Conservation (phyloP, 345 rosid species). For the Citrus glauca region DNA sequence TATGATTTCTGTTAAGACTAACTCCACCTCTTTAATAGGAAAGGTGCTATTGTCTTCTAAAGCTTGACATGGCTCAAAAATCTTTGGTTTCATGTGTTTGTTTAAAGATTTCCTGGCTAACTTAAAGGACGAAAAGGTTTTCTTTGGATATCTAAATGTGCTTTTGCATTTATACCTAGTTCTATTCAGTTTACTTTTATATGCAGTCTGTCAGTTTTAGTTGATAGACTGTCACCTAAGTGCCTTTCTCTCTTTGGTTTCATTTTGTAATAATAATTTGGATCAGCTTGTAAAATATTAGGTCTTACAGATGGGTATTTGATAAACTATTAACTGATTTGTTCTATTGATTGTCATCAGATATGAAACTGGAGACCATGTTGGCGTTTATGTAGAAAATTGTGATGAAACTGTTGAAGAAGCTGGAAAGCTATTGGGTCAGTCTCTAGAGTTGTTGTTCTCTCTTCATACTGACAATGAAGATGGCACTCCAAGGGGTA, state of each 20-base stretch:
- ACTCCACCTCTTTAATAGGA: neutral
- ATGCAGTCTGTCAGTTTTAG: neutral
- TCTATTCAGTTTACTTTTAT: too few species aligned
- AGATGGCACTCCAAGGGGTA: slow-evolving; percentile 68
- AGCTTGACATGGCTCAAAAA: neutral
- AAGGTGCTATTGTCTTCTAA: neutral
- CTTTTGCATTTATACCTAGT: neutral
- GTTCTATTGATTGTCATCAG: slow-evolving; percentile 32
- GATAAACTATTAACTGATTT: neutral
- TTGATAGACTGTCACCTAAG: neutral
- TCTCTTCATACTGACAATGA: slow-evolving; percentile 73
- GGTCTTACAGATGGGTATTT: neutral
- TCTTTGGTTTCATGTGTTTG: neutral
- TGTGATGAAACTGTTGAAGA: slow-evolving; percentile 69
- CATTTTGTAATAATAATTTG: neutral
- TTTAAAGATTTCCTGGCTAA: neutral
- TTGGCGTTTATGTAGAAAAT: slow-evolving; percentile 78
- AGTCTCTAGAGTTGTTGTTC: slow-evolving; percentile 61
- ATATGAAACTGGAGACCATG: slow-evolving; percentile 72
- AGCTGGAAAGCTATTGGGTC: slow-evolving; percentile 64
- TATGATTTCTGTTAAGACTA: neutral
- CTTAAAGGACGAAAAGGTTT: neutral
- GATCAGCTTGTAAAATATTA: neutral
- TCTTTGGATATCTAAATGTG: neutral
- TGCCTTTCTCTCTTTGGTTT: neutral